Evolutionary conservation across 2,329 filamentous ascomycete species (phyloP).

Genomic region (Diaporthe capsici): DNA sequence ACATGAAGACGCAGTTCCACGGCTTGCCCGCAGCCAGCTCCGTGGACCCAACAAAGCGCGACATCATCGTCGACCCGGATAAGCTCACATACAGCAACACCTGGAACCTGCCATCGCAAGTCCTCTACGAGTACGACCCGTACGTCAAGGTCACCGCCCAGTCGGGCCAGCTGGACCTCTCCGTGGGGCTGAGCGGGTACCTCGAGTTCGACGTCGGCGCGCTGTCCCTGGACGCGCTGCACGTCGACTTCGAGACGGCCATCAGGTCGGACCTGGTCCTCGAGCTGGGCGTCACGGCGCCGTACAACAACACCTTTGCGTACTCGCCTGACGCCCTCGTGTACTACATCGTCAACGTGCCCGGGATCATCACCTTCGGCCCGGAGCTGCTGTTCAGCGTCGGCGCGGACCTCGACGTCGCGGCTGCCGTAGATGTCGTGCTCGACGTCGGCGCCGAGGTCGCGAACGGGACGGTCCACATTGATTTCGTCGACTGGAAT

Average conservation of each 20-base stretch:
- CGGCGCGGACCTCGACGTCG: slow-evolving; percentile 54
- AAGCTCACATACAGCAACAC: slow-evolving; percentile 18
- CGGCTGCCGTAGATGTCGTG: slow-evolving; percentile 46
- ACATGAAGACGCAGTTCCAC: slow-evolving; percentile 36
- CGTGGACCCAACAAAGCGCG: slow-evolving; percentile 7
- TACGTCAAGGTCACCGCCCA: slow-evolving; percentile 55
- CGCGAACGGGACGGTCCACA: slow-evolving; percentile 46
- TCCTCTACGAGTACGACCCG: slow-evolving; percentile 38
- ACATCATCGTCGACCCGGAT: slow-evolving; percentile 23
- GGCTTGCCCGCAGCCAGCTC: slow-evolving; percentile 34
- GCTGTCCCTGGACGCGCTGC: slow-evolving; percentile 53
- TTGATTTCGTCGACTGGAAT: slow-evolving; percentile 48
- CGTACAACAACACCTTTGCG: slow-evolving; percentile 52
- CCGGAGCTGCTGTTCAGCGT: slow-evolving; percentile 54
- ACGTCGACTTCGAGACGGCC: slow-evolving; percentile 58
- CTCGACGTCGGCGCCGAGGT: slow-evolving; percentile 44
- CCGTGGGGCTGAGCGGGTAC: slow-evolving; percentile 57
- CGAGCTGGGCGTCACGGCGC: slow-evolving; percentile 51
- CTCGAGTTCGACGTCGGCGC: slow-evolving; percentile 56
- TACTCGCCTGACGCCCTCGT: slow-evolving; percentile 55
- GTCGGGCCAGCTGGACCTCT: slow-evolving; percentile 52
- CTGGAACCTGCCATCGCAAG: slow-evolving; percentile 31
- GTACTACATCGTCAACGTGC: slow-evolving; percentile 56
- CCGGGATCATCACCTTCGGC: slow-evolving; percentile 53
- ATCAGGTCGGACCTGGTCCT: slow-evolving; percentile 55